Conservation (phyloP, 1,139 yeast genomes). For the Hemisphaericaspora xylofermentans region DNA sequence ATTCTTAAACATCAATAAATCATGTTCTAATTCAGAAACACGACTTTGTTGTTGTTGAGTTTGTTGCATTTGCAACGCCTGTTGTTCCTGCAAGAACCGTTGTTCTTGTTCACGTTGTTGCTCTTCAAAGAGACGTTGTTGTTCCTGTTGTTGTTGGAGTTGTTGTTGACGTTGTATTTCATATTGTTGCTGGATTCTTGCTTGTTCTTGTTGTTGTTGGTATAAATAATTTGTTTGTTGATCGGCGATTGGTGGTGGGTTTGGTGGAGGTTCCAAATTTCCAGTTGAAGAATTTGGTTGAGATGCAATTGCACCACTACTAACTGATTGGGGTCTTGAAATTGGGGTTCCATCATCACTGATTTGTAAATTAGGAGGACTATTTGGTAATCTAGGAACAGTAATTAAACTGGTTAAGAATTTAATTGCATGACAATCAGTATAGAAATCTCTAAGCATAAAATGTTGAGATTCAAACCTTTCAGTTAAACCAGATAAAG, state of each 20-base stretch:
- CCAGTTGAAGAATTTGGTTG: conserved; percentile 30
- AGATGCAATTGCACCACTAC: conserved; percentile 26
- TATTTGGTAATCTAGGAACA: conserved; percentile 73
- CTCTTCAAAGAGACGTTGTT: conserved; percentile 64
- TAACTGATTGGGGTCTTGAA: conserved; percentile 43
- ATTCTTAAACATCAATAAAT: conserved; percentile 68
- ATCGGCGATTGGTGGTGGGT: conserved; percentile 43
- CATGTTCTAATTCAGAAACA: conserved; percentile 80
- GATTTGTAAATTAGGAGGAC: conserved; percentile 66
- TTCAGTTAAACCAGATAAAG: conserved; percentile 69
- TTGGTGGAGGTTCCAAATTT: conserved; percentile 22
- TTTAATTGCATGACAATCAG: conserved; percentile 84
- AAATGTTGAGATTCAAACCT: conserved; percentile 79
- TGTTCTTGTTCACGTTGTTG: conserved; percentile 69
- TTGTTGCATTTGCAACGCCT: conserved; percentile 63
- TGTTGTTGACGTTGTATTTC: conserved; percentile 47
- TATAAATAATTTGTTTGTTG: conserved; percentile 50
- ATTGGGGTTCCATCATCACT: conserved; percentile 40
- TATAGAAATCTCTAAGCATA: conserved; percentile 79
- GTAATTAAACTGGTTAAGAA: conserved; percentile 82
- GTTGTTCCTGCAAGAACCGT: conserved; percentile 51
- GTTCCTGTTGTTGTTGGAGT: conserved; percentile 51
- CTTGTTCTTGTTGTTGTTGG: conserved; percentile 64
- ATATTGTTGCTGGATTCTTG: conserved; percentile 61
- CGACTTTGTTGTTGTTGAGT: conserved; percentile 80